Evolutionary conservation across 2,329 filamentous ascomycete species (phyloP).

Genomic region (Ceratocystis albifundus): DNA sequence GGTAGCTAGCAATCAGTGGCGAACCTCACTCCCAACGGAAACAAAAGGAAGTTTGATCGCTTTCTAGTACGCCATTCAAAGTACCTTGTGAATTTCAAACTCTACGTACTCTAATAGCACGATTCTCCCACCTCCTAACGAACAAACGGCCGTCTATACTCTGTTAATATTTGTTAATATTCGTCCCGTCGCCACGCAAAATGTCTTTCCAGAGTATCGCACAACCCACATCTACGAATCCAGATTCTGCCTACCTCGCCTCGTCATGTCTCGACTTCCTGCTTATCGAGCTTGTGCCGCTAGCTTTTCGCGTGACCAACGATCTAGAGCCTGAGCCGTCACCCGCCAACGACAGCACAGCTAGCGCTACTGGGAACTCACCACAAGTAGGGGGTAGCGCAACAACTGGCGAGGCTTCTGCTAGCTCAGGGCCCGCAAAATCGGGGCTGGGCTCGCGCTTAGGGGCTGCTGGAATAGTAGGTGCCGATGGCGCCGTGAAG

Average conservation of each 20-base stretch:
- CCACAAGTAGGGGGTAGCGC: conserved; percentile 24
- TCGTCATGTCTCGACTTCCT: conserved; percentile 86
- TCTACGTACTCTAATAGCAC: not conserved
- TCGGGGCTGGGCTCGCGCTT: not conserved
- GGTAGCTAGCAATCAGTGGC: no score
- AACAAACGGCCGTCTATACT: not conserved
- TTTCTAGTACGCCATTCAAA: no score
- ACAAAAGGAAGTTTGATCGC: no score
- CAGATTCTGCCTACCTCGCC: conserved; percentile 63
- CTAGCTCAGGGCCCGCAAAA: conserved; percentile 24
- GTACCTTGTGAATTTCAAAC: no score
- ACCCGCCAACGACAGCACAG: conserved; percentile 25
- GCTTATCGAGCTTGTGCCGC: conserved; percentile 89
- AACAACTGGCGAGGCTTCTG: conserved; percentile 23
- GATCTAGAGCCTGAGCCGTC: conserved; percentile 49
- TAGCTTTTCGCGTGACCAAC: conserved; percentile 75
- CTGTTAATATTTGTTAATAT: not conserved
- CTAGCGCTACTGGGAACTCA: not conserved
- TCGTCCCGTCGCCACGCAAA: conserved; percentile 10
- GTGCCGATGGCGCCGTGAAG: conserved; percentile 25
- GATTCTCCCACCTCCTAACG: not conserved
- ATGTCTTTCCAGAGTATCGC: conserved; percentile 68
- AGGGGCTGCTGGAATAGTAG: conserved; percentile 16
- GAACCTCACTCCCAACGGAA: no score
- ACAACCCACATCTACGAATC: conserved; percentile 55